Conservation (phyloP, 441 rosid species). For the Syzygium malaccense region DNA sequence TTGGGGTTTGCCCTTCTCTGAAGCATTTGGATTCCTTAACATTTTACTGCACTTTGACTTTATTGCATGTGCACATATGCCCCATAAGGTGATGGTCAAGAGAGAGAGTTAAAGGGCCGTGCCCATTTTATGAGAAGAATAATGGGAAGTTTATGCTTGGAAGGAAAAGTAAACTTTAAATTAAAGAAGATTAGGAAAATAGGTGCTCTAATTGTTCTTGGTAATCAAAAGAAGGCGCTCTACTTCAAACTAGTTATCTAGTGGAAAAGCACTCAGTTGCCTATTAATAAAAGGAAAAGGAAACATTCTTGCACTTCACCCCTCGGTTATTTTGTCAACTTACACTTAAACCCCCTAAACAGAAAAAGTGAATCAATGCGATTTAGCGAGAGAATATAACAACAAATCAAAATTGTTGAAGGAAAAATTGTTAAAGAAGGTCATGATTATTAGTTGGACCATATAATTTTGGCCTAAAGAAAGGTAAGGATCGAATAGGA, state of each 20-base stretch:
- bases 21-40: constrained; percentile 28
- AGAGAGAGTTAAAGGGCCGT: neutral
- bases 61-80: constrained; percentile 10
- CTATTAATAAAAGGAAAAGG: neutral
- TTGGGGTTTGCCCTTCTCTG: constrained; percentile 18
- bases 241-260: neutral
- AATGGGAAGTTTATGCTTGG: neutral
- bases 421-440: neutral
- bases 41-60: neutral
- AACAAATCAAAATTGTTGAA: neutral
- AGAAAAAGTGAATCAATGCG: neutral
- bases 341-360: neutral
- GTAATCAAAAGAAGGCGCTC: neutral
- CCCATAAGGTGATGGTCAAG: neutral
- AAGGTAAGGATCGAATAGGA: neutral
- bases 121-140: neutral
- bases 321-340: neutral
- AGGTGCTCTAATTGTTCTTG: neutral
- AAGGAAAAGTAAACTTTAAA: neutral
- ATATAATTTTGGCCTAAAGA: neutral
- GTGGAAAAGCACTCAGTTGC: neutral
- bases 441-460: neutral
- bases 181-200: neutral
- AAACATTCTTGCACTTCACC: neutral
- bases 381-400: neutral